Evolutionary conservation across 441 rosid species (phyloP), one percentile per base, ranked within the genome.

Genomic region (Populus hybrid): DNA sequence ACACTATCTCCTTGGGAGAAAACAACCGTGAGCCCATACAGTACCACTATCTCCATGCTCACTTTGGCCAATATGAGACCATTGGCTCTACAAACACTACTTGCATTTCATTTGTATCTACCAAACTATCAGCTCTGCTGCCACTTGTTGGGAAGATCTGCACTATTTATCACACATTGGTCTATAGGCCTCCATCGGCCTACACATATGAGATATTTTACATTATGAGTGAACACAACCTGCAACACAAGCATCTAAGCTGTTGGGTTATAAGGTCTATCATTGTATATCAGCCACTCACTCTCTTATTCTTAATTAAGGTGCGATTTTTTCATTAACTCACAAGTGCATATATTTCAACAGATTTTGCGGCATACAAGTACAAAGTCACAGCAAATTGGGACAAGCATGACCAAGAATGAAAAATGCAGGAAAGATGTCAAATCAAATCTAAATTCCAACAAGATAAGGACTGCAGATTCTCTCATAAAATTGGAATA

Each of bases 401-500:
- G 40, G 11, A 23, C 24, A 67, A 50, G 57, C 19, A 42, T 34
- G 1, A 34, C 18, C 12, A 50, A 12, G 28, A 71, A 78, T 19
- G 61, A 57, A 8, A 53, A 67, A 63, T 11, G n/a, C 28, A 18
- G 3, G 26, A 21, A 9, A 2, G 34, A 36, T 66, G 64, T 12
- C 16, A 18, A 72, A 14, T n/a, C 40, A 18, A 16, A 23, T 50
- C 24, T 78, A 66, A 40, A 14, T 30, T 72, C 57, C 19, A 38
- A 23, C 35, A 28, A 18, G 19, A 36, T 46, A 24, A 6, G 42
- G 23, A 36, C 61, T 21, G 34, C 14, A 76, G 28, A 19, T 35
- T 76, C n/a, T 8, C 16, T 66, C 42, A 28, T 64, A 21, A 77
- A 59, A 66, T 34, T 77, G 40, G 53, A 46, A 66, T 46, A 28